Evolutionary conservation across 1,139 yeast genomes (phyloP), one percentile per base, ranked within the genome.

Genomic region (Blastobotrys aristatus): DNA sequence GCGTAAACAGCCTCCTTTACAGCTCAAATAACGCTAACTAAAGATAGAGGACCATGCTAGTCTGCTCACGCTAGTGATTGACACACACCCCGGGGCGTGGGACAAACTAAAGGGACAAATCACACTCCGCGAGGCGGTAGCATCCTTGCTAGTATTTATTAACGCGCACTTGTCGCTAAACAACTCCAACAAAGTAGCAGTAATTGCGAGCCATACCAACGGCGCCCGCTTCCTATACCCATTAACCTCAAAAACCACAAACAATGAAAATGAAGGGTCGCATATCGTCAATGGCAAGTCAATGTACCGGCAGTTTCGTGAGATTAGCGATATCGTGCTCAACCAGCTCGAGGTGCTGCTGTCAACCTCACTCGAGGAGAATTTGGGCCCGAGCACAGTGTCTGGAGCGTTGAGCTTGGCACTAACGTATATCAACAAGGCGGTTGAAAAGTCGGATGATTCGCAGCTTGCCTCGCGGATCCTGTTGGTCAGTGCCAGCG

Each of bases 101-200:
- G 77, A 73, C 44, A 70, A 72, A 38, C 68, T 82, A 30, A 58
- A 63, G 27, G 68, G 74, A 34, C 68, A 71, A 43, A 65, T 77
- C 2, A 58, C 77, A 2, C 63, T 85, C 27, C 72, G 75, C 50
- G 79, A 80, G 42, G 77, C 82, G 20, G 69, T 79, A 20, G 77
- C 82, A 52, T 71, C 87, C 4, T 62, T 87, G 10, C 64, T 85
- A 40, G 86, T 88, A 30, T 81, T 82, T 59, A 66, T 90, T 50
- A 92, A 92, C 62, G 90, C 94, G 0, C 98, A 92, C 65, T 64
- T 94, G 43, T 82, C 98, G 0, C 72, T 88, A 48, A 87, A 88
- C 65, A 87, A 86, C 60, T 79, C 89, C 32, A 92, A 92, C 64
- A 79, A 80, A 60, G 95, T 90, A 10, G 86, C 95, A 6, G 80